Evolutionary conservation across 1,284 basidiomycete genomes (phyloP).

Genomic region (Ustilago trichophora): DNA sequence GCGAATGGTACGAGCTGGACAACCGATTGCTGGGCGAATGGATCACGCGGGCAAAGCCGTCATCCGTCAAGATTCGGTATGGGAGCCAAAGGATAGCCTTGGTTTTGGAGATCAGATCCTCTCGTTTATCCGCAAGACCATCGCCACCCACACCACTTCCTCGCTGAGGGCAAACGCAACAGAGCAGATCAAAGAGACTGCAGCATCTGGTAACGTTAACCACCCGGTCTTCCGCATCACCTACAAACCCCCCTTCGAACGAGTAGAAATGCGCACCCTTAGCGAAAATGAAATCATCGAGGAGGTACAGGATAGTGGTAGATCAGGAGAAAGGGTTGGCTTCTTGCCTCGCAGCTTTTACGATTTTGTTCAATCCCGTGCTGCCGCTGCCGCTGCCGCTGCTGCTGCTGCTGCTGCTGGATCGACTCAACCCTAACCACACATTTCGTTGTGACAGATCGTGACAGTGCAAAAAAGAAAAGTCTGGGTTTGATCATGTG

Average conservation of each 20-base stretch:
- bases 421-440: too few species aligned
- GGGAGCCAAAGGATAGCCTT: constrained; percentile 80
- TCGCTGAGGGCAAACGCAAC: too few species aligned
- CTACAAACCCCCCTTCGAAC: constrained; percentile 49
- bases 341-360: constrained; percentile 49
- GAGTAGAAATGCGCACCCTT: constrained; percentile 21
- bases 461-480: too few species aligned
- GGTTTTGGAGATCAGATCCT: constrained; percentile 77
- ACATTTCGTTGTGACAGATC: too few species aligned
- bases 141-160: constrained; percentile 1
- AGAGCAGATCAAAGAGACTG: too few species aligned
- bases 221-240: constrained; percentile 54
- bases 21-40: constrained; percentile 72
- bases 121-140: constrained; percentile 70
- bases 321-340: constrained; percentile 35
- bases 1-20: constrained; percentile 52
- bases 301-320: constrained; percentile 38
- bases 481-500: too few species aligned
- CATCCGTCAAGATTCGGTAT: constrained; percentile 78
- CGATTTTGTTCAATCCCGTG: constrained; percentile 37
- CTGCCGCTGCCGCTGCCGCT: too few species aligned
- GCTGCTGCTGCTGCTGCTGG: too few species aligned
- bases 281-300: constrained; percentile 12
- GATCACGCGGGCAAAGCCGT: constrained; percentile 72
- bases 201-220: constrained; percentile 3